Conservation (phyloP, 2,329 filamentous ascomycete genomes). For the Colletotrichum acutatum region DNA sequence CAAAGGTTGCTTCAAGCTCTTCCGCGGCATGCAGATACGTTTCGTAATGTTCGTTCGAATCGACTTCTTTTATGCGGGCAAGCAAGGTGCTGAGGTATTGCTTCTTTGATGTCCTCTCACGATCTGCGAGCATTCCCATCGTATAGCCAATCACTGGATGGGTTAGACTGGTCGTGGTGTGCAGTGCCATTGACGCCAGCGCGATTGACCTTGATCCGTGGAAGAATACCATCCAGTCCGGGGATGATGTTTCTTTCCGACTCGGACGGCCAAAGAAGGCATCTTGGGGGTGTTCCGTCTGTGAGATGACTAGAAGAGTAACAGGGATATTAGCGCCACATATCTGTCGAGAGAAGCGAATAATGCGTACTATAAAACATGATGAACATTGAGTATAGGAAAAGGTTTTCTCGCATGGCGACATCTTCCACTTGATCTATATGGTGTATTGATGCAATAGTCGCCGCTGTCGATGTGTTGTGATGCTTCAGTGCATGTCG, state of each 20-base stretch:
- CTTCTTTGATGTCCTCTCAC: background rate
- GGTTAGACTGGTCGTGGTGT: background rate
- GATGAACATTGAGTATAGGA: slow-evolving; percentile 5
- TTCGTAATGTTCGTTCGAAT: background rate
- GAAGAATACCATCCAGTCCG: slow-evolving; percentile 4
- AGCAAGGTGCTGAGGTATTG: background rate
- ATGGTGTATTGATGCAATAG: background rate
- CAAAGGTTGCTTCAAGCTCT: background rate
- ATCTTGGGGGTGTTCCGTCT: background rate
- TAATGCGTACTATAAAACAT: background rate
- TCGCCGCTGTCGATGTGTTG: background rate
- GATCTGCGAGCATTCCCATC: background rate
- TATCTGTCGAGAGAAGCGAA: no score
- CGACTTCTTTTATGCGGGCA: background rate
- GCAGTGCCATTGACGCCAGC: background rate
- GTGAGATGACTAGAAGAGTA: background rate
- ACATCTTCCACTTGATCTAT: background rate
- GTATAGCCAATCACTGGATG: slow-evolving; percentile 1
- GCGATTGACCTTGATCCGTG: background rate
- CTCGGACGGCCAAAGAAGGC: background rate
- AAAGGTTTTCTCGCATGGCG: background rate
- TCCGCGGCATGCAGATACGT: background rate
- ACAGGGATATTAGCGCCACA: no score
- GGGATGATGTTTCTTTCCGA: background rate
- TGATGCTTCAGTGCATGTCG: slow-evolving; percentile 4